Percentiles rank a stretch among this genome's conserved stretches.
These are phyloP conservation scores for Cercospora sp. DNA, from an alignment of 2,329 filamentous ascomycete genomes.

Conservation along the genomic window DNA sequence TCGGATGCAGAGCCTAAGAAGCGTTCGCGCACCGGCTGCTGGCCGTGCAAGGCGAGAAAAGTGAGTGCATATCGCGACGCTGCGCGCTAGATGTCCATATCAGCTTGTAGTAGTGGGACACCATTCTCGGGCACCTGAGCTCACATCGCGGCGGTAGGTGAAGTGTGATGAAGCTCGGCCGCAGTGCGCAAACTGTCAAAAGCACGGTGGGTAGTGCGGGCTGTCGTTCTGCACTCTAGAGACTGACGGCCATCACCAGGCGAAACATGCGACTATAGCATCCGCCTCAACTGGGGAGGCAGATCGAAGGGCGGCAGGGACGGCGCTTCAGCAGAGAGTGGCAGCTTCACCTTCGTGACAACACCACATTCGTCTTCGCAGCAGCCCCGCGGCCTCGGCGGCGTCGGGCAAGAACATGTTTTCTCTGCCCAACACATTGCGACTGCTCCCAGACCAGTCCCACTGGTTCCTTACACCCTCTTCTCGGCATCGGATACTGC, in stretches of 20 bases:
- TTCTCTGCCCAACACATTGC: slow-evolving; percentile 39
- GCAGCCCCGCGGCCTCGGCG: slow-evolving; percentile 13
- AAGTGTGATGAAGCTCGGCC: slow-evolving; percentile 82
- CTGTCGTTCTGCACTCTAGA: slow-evolving; percentile 48
- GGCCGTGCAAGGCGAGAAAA: slow-evolving; percentile 77
- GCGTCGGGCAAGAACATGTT: slow-evolving; percentile 33
- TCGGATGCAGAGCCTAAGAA: slow-evolving; percentile 63
- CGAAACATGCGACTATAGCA: slow-evolving; percentile 76
- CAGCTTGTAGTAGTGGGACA: neutral
- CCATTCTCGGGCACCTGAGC: neutral
- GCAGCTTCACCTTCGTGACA: slow-evolving; percentile 36
- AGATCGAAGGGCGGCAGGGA: slow-evolving; percentile 58
- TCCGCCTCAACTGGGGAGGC: slow-evolving; percentile 78
- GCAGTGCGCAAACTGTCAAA: slow-evolving; percentile 69
- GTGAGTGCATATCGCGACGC: neutral
- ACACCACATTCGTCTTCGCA: slow-evolving; percentile 15
- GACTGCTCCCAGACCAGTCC: slow-evolving; percentile 20
- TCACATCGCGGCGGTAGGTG: slow-evolving; percentile 41
- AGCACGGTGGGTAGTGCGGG: slow-evolving; percentile 58
- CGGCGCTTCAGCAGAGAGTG: slow-evolving; percentile 28
- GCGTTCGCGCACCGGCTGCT: slow-evolving; percentile 68
- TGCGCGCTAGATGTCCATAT: neutral
- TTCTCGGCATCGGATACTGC: neutral
- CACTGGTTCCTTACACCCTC: neutral
- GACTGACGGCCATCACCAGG: neutral